These are phyloP conservation scores for Gossypium gossypioides DNA, from an alignment of 441 rosid genomes.

Conservation along the genomic window DNA sequence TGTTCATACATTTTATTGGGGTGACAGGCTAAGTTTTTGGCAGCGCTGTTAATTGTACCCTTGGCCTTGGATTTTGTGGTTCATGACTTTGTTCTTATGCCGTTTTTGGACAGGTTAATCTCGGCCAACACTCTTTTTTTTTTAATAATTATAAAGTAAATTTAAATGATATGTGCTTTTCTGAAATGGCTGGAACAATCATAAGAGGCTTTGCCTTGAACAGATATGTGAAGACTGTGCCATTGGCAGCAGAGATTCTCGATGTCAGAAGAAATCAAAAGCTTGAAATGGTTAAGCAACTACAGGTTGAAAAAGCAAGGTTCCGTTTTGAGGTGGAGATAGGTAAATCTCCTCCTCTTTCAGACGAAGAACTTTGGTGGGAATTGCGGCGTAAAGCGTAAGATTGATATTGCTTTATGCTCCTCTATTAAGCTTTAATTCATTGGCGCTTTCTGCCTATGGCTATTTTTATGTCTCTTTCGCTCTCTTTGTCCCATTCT, in stretches of 20 bases:
- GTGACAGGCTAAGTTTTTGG: slow-evolving; percentile 81
- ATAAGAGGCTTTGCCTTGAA: slow-evolving; percentile 10
- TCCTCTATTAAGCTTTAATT: background rate
- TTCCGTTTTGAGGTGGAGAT: slow-evolving; percentile 74
- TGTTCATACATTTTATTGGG: slow-evolving; percentile 15
- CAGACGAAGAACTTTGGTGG: slow-evolving; percentile 85
- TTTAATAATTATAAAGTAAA: background rate
- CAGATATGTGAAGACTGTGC: slow-evolving; percentile 87
- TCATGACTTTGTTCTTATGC: slow-evolving; percentile 90
- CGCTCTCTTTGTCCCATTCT: background rate
- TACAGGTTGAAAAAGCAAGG: slow-evolving; percentile 65
- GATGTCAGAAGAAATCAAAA: slow-evolving; percentile 81
- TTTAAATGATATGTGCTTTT: background rate
- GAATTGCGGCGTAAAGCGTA: slow-evolving; percentile 88
- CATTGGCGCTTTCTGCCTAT: background rate
- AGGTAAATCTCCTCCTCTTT: slow-evolving; percentile 91
- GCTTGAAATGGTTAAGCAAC: slow-evolving; percentile 73
- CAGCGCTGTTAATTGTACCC: slow-evolving; percentile 62
- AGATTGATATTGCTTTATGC: slow-evolving; percentile 22
- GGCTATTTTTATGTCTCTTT: background rate
- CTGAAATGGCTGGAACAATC: background rate
- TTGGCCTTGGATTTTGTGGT: slow-evolving; percentile 78
- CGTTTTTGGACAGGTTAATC: slow-evolving; percentile 63
- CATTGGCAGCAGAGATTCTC: slow-evolving; percentile 79
- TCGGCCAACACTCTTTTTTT: background rate